A percentile compares a stretch with the other conserved stretches of the same genome.
phyloP scores from a whole-genome alignment of 2,329 filamentous ascomycete genomes.

The Bipolaris gigantea region DNA sequence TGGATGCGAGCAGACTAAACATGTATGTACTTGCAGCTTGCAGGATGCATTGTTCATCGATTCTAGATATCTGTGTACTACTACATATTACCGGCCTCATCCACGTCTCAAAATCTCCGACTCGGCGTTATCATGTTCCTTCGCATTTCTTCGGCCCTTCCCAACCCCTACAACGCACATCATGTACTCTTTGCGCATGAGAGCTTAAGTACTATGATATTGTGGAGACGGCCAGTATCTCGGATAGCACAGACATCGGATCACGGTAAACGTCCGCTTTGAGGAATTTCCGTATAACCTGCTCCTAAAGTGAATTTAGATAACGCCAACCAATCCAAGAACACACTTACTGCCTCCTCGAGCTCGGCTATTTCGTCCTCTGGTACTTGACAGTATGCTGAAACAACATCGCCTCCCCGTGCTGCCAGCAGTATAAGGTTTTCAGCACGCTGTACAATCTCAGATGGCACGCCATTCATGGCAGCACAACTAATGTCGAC shows the following conservation, averaged over 20 bases:
- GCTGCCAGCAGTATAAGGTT: constrained; percentile 69
- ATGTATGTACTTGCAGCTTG: too few relatives aligned
- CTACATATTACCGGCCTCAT: too few relatives aligned
- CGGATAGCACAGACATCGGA: constrained; percentile 42
- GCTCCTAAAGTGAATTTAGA: constrained; percentile 36
- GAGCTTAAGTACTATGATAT: not conserved
- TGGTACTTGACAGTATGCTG: constrained; percentile 69
- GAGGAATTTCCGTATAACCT: constrained; percentile 49
- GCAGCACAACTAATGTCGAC: constrained; percentile 66
- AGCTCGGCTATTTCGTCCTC: constrained; percentile 65
- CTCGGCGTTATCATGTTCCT: not conserved
- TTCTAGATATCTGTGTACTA: too few relatives aligned
- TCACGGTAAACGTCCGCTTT: constrained; percentile 40
- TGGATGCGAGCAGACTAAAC: too few relatives aligned
- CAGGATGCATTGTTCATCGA: too few relatives aligned
- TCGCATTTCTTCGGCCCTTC: not conserved
- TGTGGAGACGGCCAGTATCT: constrained; percentile 36
- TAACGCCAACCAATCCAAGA: not conserved
- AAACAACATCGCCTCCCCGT: constrained; percentile 74
- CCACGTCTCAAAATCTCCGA: too few relatives aligned
- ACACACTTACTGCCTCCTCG: constrained; percentile 61
- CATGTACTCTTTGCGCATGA: not conserved
- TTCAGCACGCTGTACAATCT: constrained; percentile 75
- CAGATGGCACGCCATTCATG: constrained; percentile 76
- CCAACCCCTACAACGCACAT: not conserved